Evolutionary conservation across 768 basidiomycete species (phyloP).

Genomic region (Obba rivulosa): DNA sequence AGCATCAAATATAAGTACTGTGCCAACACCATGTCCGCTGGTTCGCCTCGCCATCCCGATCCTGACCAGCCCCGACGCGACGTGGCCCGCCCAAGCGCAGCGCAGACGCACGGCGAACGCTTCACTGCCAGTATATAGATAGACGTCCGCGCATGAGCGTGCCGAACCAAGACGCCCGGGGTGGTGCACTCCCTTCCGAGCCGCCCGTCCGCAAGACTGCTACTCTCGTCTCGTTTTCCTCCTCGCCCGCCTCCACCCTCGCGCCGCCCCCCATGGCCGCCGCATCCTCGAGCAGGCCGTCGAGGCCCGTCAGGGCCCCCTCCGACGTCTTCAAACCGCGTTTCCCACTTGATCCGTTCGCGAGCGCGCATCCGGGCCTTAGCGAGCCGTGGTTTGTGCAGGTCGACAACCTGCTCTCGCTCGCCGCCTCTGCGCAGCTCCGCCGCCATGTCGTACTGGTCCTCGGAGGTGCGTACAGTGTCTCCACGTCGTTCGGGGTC

Average conservation of each 20-base stretch:
- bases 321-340: slow-evolving; percentile 27
- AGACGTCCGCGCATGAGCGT: no score
- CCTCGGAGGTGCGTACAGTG: slow-evolving; percentile 29
- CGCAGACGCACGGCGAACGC: no score
- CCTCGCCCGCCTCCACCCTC: background rate
- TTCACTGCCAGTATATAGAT: no score
- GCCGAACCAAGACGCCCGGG: no score
- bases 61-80: no score
- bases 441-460: slow-evolving; percentile 31
- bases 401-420: slow-evolving; percentile 17
- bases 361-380: slow-evolving; percentile 1
- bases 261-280: background rate
- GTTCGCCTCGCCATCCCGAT: no score
- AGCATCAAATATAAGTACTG: no score
- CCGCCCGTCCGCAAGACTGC: no score
- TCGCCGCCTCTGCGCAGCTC: slow-evolving; percentile 12
- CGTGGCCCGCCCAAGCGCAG: no score
- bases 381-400: slow-evolving; percentile 3
- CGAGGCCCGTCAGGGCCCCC: background rate
- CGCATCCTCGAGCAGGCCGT: slow-evolving; percentile 9
- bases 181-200: no score
- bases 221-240: background rate
- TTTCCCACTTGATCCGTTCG: slow-evolving; percentile 32
- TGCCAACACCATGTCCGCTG: no score
- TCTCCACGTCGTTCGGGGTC: background rate